These are phyloP conservation scores for Ustilago nuda DNA, from an alignment of 1,284 basidiomycete species.

Conservation along the genomic window DNA sequence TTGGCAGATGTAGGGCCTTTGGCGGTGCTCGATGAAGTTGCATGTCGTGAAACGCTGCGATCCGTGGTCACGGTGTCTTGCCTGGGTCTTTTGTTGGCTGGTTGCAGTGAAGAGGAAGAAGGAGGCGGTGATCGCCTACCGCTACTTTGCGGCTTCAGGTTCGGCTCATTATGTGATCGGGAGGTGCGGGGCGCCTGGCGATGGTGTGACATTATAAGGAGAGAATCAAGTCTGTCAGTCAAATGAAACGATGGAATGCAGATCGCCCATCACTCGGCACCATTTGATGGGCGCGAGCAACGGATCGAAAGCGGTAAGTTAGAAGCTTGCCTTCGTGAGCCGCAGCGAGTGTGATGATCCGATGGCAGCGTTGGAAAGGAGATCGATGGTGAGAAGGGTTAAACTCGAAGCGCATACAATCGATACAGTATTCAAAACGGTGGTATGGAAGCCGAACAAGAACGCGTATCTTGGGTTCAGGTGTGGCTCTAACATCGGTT, in stretches of 20 bases:
- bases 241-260: conserved; percentile 6
- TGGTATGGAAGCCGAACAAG: neutral
- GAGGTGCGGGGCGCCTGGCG: conserved; percentile 19
- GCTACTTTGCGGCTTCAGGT: neutral
- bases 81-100: conserved; percentile 19
- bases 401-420: conserved; percentile 1
- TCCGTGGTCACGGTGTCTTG: conserved; percentile 1
- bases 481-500: no score
- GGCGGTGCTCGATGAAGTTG: neutral
- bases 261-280: neutral
- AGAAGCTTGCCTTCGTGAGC: conserved; percentile 33
- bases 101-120: conserved; percentile 10
- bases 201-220: conserved; percentile 21
- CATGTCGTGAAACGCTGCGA: neutral
- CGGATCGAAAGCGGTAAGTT: conserved; percentile 9
- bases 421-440: neutral
- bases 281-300: conserved; percentile 2
- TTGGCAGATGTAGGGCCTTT: neutral
- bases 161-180: conserved; percentile 8
- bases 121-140: conserved; percentile 11
- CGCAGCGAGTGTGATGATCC: neutral
- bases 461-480: no score
- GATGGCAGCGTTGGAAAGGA: conserved; percentile 4
- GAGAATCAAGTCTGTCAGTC: conserved; percentile 21
- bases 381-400: conserved; percentile 12